Conservation (phyloP, 2,329 filamentous ascomycete genomes). For the Scytalidium lignicola region DNA sequence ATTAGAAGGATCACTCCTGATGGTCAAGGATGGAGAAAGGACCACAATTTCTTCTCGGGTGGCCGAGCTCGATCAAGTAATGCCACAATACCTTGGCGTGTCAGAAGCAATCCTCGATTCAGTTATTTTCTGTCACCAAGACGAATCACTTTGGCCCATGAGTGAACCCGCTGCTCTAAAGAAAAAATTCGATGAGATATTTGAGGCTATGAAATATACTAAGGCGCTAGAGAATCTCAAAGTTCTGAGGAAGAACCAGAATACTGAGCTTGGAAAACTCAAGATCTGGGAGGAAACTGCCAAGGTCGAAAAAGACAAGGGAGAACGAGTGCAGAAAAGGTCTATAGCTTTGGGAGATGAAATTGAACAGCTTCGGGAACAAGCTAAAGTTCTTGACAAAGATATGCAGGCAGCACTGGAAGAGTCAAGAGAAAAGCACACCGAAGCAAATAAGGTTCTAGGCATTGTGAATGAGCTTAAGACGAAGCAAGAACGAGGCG, state of each 20-base stretch:
- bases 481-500: conserved; percentile 70
- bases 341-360: conserved; percentile 60
- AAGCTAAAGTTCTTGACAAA: conserved; percentile 51
- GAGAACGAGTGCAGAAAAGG: conserved; percentile 64
- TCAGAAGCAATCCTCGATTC: conserved; percentile 85
- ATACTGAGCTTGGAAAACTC: conserved; percentile 65
- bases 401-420: conserved; percentile 57
- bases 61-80: conserved; percentile 74
- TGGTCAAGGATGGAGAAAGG: conserved; percentile 74
- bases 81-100: conserved; percentile 83
- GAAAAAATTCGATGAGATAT: conserved; percentile 95
- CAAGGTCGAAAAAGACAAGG: conserved; percentile 80
- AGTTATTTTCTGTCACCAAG: conserved; percentile 98
- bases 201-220: conserved; percentile 94
- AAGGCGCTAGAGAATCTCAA: conserved; percentile 97
- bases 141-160: conserved; percentile 96
- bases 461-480: conserved; percentile 70
- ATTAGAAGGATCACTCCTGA: conserved; percentile 72
- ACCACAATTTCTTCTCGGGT: conserved; percentile 74
- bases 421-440: conserved; percentile 58
- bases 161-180: conserved; percentile 82
- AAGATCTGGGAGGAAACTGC: conserved; percentile 72
- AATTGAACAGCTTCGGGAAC: conserved; percentile 55
- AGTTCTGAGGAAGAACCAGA: conserved; percentile 74
- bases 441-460: conserved; percentile 68